Evolutionary conservation across 176 grass and related monocot species (phyloP), one percentile per base, ranked within the genome.

Genomic region (Triticum monococcum): DNA sequence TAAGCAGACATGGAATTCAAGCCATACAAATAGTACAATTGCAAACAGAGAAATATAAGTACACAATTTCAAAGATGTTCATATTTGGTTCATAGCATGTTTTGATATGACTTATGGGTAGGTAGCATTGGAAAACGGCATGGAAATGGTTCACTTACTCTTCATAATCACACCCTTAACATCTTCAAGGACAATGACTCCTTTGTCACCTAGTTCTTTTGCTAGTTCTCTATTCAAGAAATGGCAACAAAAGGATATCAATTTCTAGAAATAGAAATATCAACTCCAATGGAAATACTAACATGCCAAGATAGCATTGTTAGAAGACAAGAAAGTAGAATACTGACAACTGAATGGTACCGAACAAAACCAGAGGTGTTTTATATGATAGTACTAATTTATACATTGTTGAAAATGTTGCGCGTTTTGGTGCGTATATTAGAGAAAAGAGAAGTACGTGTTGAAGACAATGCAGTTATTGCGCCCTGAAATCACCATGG

Each of bases 151-250:
- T 33, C 33, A 83, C 88, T 87, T 92, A 96, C 96, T 90, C 86
- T 94, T 95, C 89, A 89, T 94, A 48, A 98, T 98, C 17, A 96
- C 92, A 87, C 87, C 88, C 76, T 83, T 91, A 72, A 98, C 90
- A 80, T 98, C 90, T 89, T 85, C 90, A 33, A 93, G 95, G 77
- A 91, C 89, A 78, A 98, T 91, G 59, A 92, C 25, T 63, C 93
- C 91, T 82, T 95, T 89, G 60, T 94, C 90, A 7, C 70, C 91
- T 68, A 95, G 85, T 41, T 86, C 68, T 92, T 89, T 95, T 78
- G 93, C 96, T 50, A 98, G 91, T 73, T 98, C 96, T 79, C 96
- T 98, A 64, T 68, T 89, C 24, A 89, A 76, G 35, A 89, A 86
- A 83, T 77, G 9, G 61, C 45, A 85, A 78, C 63, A 76, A 79